These are phyloP conservation scores for Allomyces macrogynus DNA, from an alignment of 192 early-diverging fungal genomes.

Conservation along the genomic window DNA sequence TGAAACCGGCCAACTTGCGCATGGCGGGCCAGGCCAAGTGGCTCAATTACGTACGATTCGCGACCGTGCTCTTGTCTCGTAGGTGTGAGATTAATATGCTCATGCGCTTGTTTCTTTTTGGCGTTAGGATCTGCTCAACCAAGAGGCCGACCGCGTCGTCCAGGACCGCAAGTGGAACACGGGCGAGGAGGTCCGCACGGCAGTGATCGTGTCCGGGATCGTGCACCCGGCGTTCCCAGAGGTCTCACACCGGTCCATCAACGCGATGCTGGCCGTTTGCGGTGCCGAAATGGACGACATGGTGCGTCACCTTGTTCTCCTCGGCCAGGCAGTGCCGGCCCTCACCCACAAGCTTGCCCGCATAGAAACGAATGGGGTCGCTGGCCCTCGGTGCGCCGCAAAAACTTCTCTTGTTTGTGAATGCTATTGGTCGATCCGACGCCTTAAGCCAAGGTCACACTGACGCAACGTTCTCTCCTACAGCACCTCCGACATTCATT, in stretches of 20 bases:
- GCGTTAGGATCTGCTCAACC: background rate
- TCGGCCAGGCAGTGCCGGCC: background rate
- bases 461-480: background rate
- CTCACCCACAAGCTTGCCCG: background rate
- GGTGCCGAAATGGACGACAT: background rate
- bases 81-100: background rate
- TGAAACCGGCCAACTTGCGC: background rate
- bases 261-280: background rate
- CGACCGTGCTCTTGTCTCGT: background rate
- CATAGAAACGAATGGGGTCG: background rate
- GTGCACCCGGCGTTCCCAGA: background rate
- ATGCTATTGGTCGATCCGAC: background rate
- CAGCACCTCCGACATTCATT: no score
- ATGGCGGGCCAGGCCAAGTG: background rate
- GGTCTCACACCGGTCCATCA: background rate
- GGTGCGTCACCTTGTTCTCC: background rate
- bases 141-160: background rate
- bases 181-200: background rate
- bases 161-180: background rate
- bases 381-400: background rate
- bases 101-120: background rate
- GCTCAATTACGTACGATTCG: background rate
- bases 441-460: background rate
- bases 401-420: background rate
- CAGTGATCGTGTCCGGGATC: background rate